Conservation (phyloP, 257 asterid genomes). For the Henckelia pumila region DNA sequence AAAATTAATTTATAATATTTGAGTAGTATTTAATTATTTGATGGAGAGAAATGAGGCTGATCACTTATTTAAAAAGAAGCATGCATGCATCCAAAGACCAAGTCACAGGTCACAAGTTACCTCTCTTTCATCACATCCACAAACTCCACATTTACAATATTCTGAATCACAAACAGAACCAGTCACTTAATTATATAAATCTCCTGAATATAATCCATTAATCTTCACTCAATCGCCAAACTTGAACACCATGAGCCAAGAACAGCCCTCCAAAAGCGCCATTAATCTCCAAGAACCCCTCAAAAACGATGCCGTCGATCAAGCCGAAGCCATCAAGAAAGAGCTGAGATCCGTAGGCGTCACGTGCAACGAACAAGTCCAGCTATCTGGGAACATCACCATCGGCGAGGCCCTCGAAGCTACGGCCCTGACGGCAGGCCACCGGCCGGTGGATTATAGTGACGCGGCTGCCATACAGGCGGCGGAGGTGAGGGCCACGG, state of each 20-base stretch:
- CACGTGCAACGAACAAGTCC: slow-evolving; percentile 12
- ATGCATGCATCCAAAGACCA: slow-evolving; percentile 26
- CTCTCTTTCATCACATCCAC: slow-evolving; percentile 21
- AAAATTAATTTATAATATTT: too few relatives aligned
- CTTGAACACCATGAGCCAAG: slow-evolving; percentile 46
- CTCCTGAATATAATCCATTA: too few relatives aligned
- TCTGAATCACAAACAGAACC: not conserved
- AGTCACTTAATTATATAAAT: not conserved
- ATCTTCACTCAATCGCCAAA: not conserved
- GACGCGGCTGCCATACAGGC: slow-evolving; percentile 99
- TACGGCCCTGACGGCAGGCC: slow-evolving; percentile 81
- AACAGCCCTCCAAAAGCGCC: slow-evolving; percentile 30
- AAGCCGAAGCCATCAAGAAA: slow-evolving; percentile 13
- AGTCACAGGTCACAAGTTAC: slow-evolving; percentile 21
- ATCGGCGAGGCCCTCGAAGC: slow-evolving; percentile 99
- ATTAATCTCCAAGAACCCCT: too few relatives aligned
- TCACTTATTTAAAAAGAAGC: not conserved
- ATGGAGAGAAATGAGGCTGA: not conserved
- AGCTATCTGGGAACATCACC: slow-evolving; percentile 52
- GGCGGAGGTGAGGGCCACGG: slow-evolving; percentile 96
- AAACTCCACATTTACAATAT: not conserved
- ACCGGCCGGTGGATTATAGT: slow-evolving; percentile 79
- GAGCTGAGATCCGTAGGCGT: slow-evolving; percentile 24
- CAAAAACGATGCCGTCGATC: not conserved
- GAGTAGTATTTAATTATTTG: too few relatives aligned